These are phyloP conservation scores for Globisporangium solare DNA, from an alignment of 352 stramenopile species.

Conservation along the genomic window DNA sequence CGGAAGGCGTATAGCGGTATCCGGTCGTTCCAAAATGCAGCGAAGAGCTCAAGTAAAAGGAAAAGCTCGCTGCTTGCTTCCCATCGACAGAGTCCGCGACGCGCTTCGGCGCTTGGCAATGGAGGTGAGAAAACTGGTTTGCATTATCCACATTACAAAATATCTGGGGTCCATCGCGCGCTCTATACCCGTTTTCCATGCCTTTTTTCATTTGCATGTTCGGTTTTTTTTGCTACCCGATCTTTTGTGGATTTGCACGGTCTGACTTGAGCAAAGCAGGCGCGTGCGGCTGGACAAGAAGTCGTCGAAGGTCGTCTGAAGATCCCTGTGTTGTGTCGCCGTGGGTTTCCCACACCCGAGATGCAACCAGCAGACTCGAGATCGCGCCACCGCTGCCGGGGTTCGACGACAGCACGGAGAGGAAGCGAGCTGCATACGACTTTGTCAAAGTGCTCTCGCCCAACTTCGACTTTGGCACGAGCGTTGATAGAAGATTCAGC, in stretches of 20 bases:
- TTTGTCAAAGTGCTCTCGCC: slow-evolving; percentile 79
- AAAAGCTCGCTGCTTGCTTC: no score
- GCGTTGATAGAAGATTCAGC: slow-evolving; percentile 76
- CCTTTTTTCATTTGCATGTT: slow-evolving; percentile 1
- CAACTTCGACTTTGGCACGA: slow-evolving; percentile 78
- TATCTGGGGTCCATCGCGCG: not conserved
- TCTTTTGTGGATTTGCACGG: slow-evolving; percentile 83
- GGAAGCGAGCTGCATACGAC: slow-evolving; percentile 74
- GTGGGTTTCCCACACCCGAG: slow-evolving; percentile 79
- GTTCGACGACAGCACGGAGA: slow-evolving; percentile 81
- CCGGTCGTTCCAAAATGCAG: not conserved
- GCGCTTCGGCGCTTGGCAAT: no score
- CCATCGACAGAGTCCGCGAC: no score
- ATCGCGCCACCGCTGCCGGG: slow-evolving; percentile 80
- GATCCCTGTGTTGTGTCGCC: slow-evolving; percentile 77
- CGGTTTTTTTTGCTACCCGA: slow-evolving; percentile 47
- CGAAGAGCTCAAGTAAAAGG: no score
- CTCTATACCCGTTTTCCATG: slow-evolving; percentile 4
- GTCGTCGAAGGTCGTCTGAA: slow-evolving; percentile 69
- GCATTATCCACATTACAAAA: slow-evolving; percentile 8
- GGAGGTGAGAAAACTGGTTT: not conserved
- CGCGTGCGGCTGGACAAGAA: slow-evolving; percentile 67
- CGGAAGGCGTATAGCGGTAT: not conserved
- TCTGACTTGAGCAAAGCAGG: slow-evolving; percentile 74
- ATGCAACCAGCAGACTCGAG: slow-evolving; percentile 72